phyloP scores from a whole-genome alignment of 164 flowering plant species.

The Echeveria elegans region DNA sequence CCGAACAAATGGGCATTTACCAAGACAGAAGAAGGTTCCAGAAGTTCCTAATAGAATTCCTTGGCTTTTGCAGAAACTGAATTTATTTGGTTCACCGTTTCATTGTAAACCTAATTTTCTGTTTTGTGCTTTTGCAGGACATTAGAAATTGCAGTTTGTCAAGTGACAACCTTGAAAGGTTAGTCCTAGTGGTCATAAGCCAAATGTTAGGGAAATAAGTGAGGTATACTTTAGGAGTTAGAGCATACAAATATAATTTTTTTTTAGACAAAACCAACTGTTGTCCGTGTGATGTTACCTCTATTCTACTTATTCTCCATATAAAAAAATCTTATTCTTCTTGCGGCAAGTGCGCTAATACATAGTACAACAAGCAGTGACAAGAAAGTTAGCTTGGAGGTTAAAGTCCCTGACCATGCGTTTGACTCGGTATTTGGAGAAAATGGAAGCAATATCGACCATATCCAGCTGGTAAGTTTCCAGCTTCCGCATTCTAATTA shows the following conservation, averaged over 20 bases:
- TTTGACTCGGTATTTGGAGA: conserved; percentile 26
- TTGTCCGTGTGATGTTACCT: too few relatives aligned
- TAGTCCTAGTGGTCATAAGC: conserved; percentile 8
- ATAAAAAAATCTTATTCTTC: background rate
- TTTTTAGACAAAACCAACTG: too few relatives aligned
- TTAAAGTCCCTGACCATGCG: conserved; percentile 19
- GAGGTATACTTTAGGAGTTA: too few relatives aligned
- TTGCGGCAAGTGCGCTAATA: conserved; percentile 3
- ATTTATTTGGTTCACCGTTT: background rate
- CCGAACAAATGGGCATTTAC: conserved; percentile 2
- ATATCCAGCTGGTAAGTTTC: conserved; percentile 25
- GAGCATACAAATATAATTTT: too few relatives aligned
- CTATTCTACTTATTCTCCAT: too few relatives aligned
- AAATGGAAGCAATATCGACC: conserved; percentile 26
- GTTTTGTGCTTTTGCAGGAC: conserved; percentile 14
- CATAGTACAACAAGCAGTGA: conserved; percentile 20
- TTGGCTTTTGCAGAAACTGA: background rate
- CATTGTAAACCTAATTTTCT: background rate
- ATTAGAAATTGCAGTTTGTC: conserved; percentile 6
- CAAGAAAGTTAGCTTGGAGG: conserved; percentile 18
- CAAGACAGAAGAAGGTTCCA: background rate
- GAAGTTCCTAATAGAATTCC: background rate
- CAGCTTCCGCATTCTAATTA: background rate
- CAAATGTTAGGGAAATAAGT: too few relatives aligned
- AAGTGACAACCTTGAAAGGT: conserved; percentile 17